Base-by-base conservation (phyloP, 2,329 filamentous ascomycete genomes). In the Piedraia hortae region DNA sequence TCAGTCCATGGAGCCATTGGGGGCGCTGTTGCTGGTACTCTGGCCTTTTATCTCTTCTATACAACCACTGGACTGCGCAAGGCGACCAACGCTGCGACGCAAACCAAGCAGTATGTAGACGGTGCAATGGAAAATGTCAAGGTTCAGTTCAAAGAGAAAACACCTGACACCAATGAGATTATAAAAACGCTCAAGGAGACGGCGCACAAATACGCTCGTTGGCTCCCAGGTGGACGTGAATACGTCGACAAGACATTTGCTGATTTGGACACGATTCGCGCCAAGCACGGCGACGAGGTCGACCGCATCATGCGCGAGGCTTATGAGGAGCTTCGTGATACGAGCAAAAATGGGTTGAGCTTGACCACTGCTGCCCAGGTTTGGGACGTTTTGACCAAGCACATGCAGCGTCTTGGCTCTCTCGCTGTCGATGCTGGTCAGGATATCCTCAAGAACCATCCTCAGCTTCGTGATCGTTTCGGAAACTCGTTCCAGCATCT, bases 381-480 rank as follows among this genome's bases (percentile, higher is more conserved):
- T 0, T 68, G 60, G 46, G 53, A 63, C 2, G 52, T 70, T 6
- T 44, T 78, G 4, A 51, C 62, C 14, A 64, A 70, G 27, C 47
- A 69, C 10, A 46, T 63, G 11, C 53, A 52, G 34, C 54, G 61
- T 30, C 44, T 78, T 8, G 56, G 54, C 9, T 53, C 53, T 19
- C 51, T 78, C 2, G 59, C 65, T 0, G 58, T 55, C 4, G 65
- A 72, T 32, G 62, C 64, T 1, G 47, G 61, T 0, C 45, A 50
- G 12, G 62, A 75, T 29, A 59, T 78, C 18, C 42, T 77, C 22
- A 56, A 75, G 35, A 73, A 74, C 38, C 70, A 78, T 39, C 72
- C 72, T 0, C 44, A 68, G 33, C 36, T 74, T 10, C 74, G 73
- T 51, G 58, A 75, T 37, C 67, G 70, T 46, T 45, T 77, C 5